These are phyloP conservation scores for Botrytis aclada DNA, from an alignment of 2,329 filamentous ascomycete genomes.

Conservation along the genomic window DNA sequence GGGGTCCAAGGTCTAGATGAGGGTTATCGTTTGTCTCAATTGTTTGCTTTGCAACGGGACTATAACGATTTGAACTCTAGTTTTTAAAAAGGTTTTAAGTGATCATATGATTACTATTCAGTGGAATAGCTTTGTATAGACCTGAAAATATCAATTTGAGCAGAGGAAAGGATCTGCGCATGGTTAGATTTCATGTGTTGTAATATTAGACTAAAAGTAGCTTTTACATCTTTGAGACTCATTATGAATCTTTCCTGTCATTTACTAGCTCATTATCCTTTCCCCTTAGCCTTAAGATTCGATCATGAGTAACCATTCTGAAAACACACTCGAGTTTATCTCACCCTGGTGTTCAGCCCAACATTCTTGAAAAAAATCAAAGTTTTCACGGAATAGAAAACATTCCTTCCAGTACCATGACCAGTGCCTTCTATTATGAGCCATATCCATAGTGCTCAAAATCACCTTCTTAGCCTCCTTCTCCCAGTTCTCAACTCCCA, in stretches of 20 bases:
- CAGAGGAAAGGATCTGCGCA: not conserved
- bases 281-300: not conserved
- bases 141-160: not conserved
- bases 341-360: not conserved
- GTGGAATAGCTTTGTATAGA: not conserved
- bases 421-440: not conserved
- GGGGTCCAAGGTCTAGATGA: not conserved
- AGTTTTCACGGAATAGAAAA: not conserved
- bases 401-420: not conserved
- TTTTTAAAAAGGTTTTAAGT: not conserved
- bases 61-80: too few relatives aligned
- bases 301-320: not conserved
- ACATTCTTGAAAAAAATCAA: not conserved
- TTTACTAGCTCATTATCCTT: not conserved
- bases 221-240: not conserved
- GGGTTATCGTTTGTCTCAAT: not conserved
- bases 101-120: not conserved
- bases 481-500: not conserved
- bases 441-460: not conserved
- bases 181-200: not conserved
- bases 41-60: not conserved
- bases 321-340: not conserved
- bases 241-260: not conserved
- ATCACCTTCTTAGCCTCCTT: not conserved
- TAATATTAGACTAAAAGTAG: not conserved